Conservation (phyloP, 2,329 filamentous ascomycete genomes). For the Ophiocordyceps camponoti-rufipedis region DNA sequence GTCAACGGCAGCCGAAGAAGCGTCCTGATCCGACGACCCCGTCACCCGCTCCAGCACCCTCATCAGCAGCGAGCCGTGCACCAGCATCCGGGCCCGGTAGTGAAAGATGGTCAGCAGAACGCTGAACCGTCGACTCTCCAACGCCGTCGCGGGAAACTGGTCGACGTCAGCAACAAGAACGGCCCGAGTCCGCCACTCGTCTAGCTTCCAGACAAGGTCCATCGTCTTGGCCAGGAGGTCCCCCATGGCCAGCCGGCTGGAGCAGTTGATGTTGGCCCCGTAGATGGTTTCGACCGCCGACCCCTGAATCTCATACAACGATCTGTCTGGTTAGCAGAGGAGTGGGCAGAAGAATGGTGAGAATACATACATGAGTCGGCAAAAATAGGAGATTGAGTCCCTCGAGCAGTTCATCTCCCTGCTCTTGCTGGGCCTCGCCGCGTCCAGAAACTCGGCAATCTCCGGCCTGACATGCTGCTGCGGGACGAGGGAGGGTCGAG, state of each 20-base stretch:
- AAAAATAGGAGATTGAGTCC: conserved; percentile 5
- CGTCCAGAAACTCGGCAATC: conserved; percentile 2
- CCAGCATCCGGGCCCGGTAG: conserved; percentile 2
- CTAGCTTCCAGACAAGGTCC: conserved; percentile 5
- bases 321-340: conserved; percentile 1
- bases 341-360: no score
- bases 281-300: conserved; percentile 5
- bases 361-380: conserved; percentile 4
- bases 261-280: conserved; percentile 6
- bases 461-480: conserved; percentile 3
- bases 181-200: conserved; percentile 3
- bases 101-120: conserved; percentile 4
- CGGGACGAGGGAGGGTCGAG: conserved; percentile 6
- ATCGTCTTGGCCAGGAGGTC: conserved; percentile 6
- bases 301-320: conserved; percentile 7
- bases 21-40: not conserved
- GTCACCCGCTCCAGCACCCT: conserved; percentile 5
- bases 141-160: conserved; percentile 1
- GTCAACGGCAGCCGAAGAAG: conserved; percentile 2
- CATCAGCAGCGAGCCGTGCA: conserved; percentile 4
- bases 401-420: not conserved
- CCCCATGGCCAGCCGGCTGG: conserved; percentile 1
- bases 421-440: not conserved
- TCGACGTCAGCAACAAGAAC: not conserved
- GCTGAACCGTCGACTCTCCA: conserved; percentile 3